Conservation (phyloP, 192 early-diverging fungal species). For the Mortierella claussenii region DNA sequence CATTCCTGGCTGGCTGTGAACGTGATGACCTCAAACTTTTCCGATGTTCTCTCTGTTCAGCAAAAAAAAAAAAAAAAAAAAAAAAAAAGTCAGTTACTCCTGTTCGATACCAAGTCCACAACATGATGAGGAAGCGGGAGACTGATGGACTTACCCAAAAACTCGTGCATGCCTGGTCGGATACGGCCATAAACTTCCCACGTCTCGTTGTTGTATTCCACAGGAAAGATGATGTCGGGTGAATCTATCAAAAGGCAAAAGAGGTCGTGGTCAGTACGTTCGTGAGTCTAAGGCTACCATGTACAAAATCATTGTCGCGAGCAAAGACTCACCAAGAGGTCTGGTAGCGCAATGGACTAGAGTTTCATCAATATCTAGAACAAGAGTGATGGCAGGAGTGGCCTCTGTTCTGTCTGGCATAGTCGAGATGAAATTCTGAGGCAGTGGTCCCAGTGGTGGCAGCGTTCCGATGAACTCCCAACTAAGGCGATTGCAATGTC, state of each 20-base stretch:
- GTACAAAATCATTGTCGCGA: not conserved
- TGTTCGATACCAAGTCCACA: not conserved
- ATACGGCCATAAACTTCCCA: conserved; percentile 76
- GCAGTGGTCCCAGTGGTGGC: conserved; percentile 68
- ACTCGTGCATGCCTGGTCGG: conserved; percentile 71
- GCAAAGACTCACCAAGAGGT: conserved; percentile 21
- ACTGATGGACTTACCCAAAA: conserved; percentile 63
- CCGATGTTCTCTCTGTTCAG: conserved; percentile 56
- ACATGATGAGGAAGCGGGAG: too few relatives aligned
- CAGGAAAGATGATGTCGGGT: conserved; percentile 71
- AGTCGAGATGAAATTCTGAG: conserved; percentile 61
- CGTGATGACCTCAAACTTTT: conserved; percentile 75
- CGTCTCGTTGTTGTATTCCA: conserved; percentile 70
- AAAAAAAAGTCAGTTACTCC: not conserved
- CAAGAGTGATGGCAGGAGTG: conserved; percentile 72
- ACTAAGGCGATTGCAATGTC: too few relatives aligned
- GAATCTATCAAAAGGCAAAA: conserved; percentile 49
- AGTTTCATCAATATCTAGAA: conserved; percentile 76
- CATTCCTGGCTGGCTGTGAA: conserved; percentile 82
- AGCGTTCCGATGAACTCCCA: conserved; percentile 68
- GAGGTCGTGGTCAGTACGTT: not conserved
- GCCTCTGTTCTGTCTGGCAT: conserved; percentile 70
- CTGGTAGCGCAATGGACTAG: conserved; percentile 74
- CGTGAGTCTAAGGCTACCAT: not conserved
- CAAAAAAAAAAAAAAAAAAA: not conserved